Evolutionary conservation across 2,329 filamentous ascomycete species (phyloP), one percentile per base, ranked within the genome.

Genomic region (Alternaria sp.): DNA sequence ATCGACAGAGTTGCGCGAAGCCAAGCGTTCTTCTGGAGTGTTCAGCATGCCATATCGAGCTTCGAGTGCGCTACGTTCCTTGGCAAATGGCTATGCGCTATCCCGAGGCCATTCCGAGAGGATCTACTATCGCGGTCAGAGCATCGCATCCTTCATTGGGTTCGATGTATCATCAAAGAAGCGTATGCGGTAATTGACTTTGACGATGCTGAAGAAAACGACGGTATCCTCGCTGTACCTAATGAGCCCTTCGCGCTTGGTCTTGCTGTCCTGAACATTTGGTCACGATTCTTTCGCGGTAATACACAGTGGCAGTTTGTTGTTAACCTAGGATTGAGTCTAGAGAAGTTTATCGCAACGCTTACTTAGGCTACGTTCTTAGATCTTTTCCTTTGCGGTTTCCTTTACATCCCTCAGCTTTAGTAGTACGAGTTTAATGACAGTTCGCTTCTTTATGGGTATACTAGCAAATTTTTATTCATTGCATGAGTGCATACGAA

Each of bases 11-110:
- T 86, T 0, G 83, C 83, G 0, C 76, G 82, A 14, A 86, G 82
- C 14, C 83, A 86, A 50, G 82, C 83, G 0, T 83, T 85, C 42
- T 82, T 85, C 46, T 86, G 84, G 84, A 84, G 82, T 4, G 83
- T 85, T 2, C 78, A 85, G n/a, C 84, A 86, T 51, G 83, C 83
- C 0, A 75, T 86, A 0, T 84, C 82, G 4, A 82, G 81, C 1
- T 75, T 86, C 0, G 84, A 86, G 63, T 85, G 83, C 21, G 83
- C 83, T 0, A 79, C 86, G 0, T 71, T 86, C 3, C 70, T 86
- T 0, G 82, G 82, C 13, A 86, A 85, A 59, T 83, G 81, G 81
- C 72, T 74, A 3, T 82, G 42, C 57, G 71, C 37, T 66, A 71
- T 60, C 49, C 79, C 39, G 1, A 60, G 50, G 13, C 68, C 59